Evolutionary conservation across 2,329 filamentous ascomycete species (phyloP).

Genomic region (Ophiocordyceps polyrhachis-furcata): DNA sequence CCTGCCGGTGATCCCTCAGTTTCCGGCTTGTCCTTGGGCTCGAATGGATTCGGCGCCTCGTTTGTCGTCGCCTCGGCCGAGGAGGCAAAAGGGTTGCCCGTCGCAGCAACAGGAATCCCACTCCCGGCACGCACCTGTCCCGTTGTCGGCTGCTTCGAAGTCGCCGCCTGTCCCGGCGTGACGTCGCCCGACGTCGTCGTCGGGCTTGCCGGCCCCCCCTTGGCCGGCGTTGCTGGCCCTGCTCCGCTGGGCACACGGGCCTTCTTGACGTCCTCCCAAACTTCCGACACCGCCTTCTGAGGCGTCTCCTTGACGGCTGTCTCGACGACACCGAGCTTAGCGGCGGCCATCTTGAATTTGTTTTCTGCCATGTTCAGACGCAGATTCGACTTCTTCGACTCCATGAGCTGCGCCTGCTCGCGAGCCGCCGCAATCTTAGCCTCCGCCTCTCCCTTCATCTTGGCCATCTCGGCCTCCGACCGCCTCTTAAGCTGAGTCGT

Average conservation of each 20-base stretch:
- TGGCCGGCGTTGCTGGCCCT: constrained; percentile 4
- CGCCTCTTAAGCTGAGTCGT: constrained; percentile 49
- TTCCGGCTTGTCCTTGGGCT: constrained; percentile 2
- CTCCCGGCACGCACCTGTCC: constrained; percentile 5
- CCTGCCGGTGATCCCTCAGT: constrained; percentile 6
- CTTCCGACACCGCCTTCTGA: constrained; percentile 63
- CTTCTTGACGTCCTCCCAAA: constrained; percentile 68
- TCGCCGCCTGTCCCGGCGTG: background rate
- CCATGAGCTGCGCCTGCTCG: constrained; percentile 50
- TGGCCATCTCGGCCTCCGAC: constrained; percentile 45
- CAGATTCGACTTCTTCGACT: constrained; percentile 53
- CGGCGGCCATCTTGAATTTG: constrained; percentile 40
- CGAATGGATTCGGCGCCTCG: constrained; percentile 9
- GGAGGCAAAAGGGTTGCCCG: constrained; percentile 15
- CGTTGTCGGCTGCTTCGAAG: constrained; percentile 5
- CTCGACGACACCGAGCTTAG: constrained; percentile 62
- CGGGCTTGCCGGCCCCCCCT: constrained; percentile 1
- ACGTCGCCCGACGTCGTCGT: background rate
- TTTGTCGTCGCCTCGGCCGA: constrained; percentile 4
- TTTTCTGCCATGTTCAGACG: constrained; percentile 68
- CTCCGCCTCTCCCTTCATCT: constrained; percentile 36
- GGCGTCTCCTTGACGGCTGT: constrained; percentile 75
- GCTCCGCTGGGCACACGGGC: constrained; percentile 34
- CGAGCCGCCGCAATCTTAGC: constrained; percentile 33
- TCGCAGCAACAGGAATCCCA: constrained; percentile 7